Conservation (phyloP, 371 early-diverging fungal species). For the Mucor ambiguus region DNA sequence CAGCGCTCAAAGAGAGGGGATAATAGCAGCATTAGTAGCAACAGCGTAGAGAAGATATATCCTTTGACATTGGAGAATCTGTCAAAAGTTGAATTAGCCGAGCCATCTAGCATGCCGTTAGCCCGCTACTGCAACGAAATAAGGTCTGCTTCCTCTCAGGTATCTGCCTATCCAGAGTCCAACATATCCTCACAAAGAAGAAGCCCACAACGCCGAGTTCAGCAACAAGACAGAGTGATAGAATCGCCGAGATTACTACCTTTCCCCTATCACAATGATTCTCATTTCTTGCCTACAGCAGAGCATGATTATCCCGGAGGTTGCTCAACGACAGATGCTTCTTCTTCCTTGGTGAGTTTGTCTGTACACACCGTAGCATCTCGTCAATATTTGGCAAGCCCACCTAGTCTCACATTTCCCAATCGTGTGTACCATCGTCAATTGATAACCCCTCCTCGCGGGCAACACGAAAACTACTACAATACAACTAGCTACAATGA, state of each 20-base stretch:
- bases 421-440: conserved; percentile 14
- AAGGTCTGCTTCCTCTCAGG: background rate
- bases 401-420: background rate
- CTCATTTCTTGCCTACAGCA: conserved; percentile 30
- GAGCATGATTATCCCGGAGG: conserved; percentile 28
- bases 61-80: conserved; percentile 24
- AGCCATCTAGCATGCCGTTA: conserved; percentile 19
- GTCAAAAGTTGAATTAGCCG: conserved; percentile 20
- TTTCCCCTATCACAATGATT: conserved; percentile 36
- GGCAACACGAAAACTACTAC: background rate
- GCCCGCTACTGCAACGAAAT: conserved; percentile 22
- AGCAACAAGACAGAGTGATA: conserved; percentile 15
- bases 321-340: conserved; percentile 9
- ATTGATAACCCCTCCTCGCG: conserved; percentile 3
- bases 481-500: background rate
- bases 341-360: conserved; percentile 10
- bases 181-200: conserved; percentile 3
- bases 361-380: conserved; percentile 11
- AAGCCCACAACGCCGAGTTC: background rate
- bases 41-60: background rate
- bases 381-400: conserved; percentile 14
- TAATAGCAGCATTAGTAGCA: background rate
- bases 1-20: background rate
- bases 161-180: background rate
- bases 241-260: conserved; percentile 28